Base-by-base conservation (phyloP, 1,284 basidiomycete species). In the Sanghuangporus sanghuang region DNA sequence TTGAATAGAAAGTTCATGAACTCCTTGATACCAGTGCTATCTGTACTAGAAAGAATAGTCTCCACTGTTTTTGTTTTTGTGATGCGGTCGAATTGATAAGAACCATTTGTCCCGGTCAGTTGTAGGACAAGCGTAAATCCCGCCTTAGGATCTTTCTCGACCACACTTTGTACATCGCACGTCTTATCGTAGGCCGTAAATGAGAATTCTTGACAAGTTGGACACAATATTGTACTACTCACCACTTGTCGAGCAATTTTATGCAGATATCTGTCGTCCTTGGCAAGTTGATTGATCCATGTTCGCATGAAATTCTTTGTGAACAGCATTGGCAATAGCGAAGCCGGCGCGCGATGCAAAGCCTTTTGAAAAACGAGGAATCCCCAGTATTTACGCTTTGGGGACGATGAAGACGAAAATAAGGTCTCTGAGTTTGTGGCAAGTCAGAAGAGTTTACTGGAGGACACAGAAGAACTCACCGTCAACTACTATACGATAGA, bases 241-340 rank as follows among this genome's bases (percentile, higher is more conserved):
- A 90, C 93, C 70, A 92, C 87, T 72, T 90, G 86, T 62, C 83
- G 82, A 1, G 95, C 94, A 27, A 90, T 88, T 75, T 93, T 95
- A 79, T 98, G 93, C 39, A 98, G 78, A 73, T 95, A 88, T 61
- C 95, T 84, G 74, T 98, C 95, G 61, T 84, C 82, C 62, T 91
- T 90, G 0, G 93, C 90, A 21, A 99, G 83, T 72, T 98, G 95
- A 74, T 96, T 97, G 68, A 97, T 96, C 92, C 95, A 96, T 46
- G 90, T 90, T 50, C 95, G 89, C 92, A 98, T 96, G 71, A 98
- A 93, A 74, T 98, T 96, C 69, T 90, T 90, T 11, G 94, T 96
- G 76, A 98, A 97, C 18, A 98, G 80, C 80, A 93, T 87, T 0
- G 93, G 89, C 69, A 96, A 81, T 59, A 87, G 87, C 27, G 82